phyloP scores from a whole-genome alignment of 306 rosid species.

The Fragaria nilgerrensis region DNA sequence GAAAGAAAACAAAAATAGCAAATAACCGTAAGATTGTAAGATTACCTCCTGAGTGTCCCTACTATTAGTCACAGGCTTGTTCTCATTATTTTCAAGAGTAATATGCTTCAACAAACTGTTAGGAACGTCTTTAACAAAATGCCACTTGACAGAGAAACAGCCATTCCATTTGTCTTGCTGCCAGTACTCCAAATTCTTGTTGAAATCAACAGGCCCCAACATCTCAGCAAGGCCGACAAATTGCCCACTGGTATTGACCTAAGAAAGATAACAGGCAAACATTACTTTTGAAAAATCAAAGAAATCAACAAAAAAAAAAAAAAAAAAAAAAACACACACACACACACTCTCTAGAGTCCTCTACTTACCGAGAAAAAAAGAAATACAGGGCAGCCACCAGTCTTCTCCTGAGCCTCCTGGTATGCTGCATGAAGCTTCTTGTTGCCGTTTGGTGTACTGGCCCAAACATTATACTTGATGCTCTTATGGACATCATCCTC shows the following conservation, averaged over 20 bases:
- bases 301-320: background rate
- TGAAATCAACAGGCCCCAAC: constrained; percentile 91
- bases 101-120: constrained; percentile 92
- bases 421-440: constrained; percentile 96
- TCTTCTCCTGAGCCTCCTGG: constrained; percentile 85
- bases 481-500: constrained; percentile 98
- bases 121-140: constrained; percentile 88
- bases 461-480: constrained; percentile 95
- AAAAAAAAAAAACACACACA: background rate
- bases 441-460: constrained; percentile 95
- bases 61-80: constrained; percentile 94
- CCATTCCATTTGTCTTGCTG: constrained; percentile 99
- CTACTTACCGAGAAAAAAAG: constrained; percentile 78
- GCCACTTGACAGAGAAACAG: constrained; percentile 96
- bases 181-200: constrained; percentile 91
- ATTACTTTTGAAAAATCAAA: background rate
- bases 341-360: background rate
- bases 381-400: constrained; percentile 70
- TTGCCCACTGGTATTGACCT: constrained; percentile 99
- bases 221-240: constrained; percentile 97
- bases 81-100: constrained; percentile 88
- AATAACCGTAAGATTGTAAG: background rate
- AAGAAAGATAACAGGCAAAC: constrained; percentile 3
- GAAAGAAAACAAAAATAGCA: background rate
- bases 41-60: constrained; percentile 97